phyloP scores from a whole-genome alignment of 192 early-diverging fungal genomes.

The Radiomyces spectabilis region DNA sequence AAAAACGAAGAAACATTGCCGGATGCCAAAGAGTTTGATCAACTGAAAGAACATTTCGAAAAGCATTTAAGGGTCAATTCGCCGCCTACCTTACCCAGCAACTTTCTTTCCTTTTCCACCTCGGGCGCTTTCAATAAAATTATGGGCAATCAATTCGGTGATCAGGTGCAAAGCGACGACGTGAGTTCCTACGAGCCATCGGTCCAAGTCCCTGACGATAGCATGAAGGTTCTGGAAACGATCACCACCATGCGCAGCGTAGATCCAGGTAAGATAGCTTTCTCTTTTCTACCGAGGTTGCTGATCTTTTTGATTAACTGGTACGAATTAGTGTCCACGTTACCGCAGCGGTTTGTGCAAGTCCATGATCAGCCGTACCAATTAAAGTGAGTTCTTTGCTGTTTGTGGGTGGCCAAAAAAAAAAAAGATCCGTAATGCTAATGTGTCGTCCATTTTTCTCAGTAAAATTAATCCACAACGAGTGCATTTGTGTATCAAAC shows the following conservation, averaged over 20 bases:
- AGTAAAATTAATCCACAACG: constrained; percentile 73
- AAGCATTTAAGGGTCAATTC: constrained; percentile 49
- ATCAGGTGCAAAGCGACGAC: not conserved
- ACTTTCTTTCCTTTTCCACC: constrained; percentile 22
- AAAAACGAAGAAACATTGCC: constrained; percentile 59
- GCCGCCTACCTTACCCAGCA: constrained; percentile 25
- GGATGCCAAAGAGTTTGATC: constrained; percentile 76
- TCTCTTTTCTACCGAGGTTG: no score
- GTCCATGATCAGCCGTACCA: constrained; percentile 56
- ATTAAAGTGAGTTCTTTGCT: constrained; percentile 15
- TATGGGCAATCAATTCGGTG: constrained; percentile 11
- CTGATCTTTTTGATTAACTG: not conserved
- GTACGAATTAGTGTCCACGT: constrained; percentile 36
- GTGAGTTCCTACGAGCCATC: not conserved
- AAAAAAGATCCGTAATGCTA: not conserved
- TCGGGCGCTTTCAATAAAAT: constrained; percentile 25
- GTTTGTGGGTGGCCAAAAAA: not conserved
- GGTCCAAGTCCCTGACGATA: constrained; percentile 36
- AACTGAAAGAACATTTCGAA: constrained; percentile 81
- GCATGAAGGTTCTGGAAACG: constrained; percentile 12
- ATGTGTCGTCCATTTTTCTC: not conserved
- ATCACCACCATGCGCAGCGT: constrained; percentile 31
- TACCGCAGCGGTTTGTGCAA: constrained; percentile 54
- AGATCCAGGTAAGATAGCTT: constrained; percentile 34
- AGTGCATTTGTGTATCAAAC: constrained; percentile 80